Base-by-base conservation (phyloP, 2,329 filamentous ascomycete genomes). In the Arthrobotrys musiformis region DNA sequence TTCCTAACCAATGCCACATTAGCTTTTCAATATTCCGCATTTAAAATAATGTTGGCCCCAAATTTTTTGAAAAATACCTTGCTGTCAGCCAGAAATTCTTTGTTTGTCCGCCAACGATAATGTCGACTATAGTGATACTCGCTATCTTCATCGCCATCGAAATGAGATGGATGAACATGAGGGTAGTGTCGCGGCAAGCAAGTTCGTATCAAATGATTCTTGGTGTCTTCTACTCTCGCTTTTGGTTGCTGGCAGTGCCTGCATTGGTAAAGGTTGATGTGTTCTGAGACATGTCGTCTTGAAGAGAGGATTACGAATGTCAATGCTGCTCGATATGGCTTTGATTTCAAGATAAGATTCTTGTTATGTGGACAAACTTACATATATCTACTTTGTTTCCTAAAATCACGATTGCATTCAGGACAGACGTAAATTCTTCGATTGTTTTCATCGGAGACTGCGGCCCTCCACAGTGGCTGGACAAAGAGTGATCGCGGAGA, bases 341-440 rank as follows among this genome's bases (percentile, higher is more conserved):
- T 48, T 35, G 11, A 35, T 11, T 35, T 11, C 30, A 35, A 35
- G 15, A 2, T 8, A 7, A 17, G 4, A 5, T 48, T n/a, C n/a
- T n/a, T n/a, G n/a, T n/a, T n/a, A n/a, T n/a, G n/a, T n/a, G n/a
- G n/a, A 24, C 13, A 24, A 19, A 42, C 73, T 62, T 60, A 77
- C 73, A 70, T 77, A 33, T 77, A 77, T 54, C 73, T 26, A 33
- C 73, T 77, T 24, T 77, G 73, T 15, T 77, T 77, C 22, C 60
- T 26, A 22, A 77, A 77, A 7, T 77, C 73, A 8, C 63, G 64
- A 13, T 64, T 17, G 22, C 73, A 77, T 28, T 77, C 66, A 0
- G 73, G 73, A 24, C 73, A 77, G n/a, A 67, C 62, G 35, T 77
- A 77, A 17, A 70, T 61, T 44, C 73, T 77, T 19, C 66, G 15